Evolutionary conservation across 345 rosid species (phyloP), one percentile per base, ranked within the genome.

Genomic region (Eutrema heterophyllum): DNA sequence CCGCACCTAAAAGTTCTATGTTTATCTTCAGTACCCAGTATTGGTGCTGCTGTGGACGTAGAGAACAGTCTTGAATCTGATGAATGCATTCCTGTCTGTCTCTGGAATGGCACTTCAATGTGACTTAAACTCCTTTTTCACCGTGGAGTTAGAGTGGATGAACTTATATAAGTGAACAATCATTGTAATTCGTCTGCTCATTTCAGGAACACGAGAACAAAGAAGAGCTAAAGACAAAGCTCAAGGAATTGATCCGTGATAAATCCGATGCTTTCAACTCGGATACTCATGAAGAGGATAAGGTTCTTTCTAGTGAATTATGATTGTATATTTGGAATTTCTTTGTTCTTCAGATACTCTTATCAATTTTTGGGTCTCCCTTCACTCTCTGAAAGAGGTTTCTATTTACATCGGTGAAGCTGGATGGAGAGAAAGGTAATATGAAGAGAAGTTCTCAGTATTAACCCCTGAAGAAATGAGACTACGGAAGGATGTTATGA

Each of bases 341-440:
- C 6, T 74, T 62, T 43, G 2, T 43, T 61, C 40, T 8, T 38
- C 46, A 44, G 44, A 44, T 49, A 21, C 46, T 44, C 5, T 66
- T 74, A 62, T 49, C 56, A 44, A 36, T 63, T 18, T 55, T 61
- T 53, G 9, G 79, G 45, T 14, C 12, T 55, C 21, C 54, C 40
- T 38, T 70, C 9, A 4, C 45, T 55, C n/a, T 26, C 57, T 64
- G 56, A 71, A 78, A 50, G 11, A 52, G 15, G 48, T 59, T 72
- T 40, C 13, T 67, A 13, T 66, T 35, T 67, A 46, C 55, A 73
- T 77, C 90, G 98, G 80, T 95, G 78, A 95, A 86, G 72, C 94
- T 12, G 99, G 99, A 38, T 95, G 99, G 99, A 92, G 82, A 81
- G 98, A 95, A 77, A 87, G 98, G 80, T 95, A 95, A 78, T 95